Evolutionary conservation across 129 eudicot species (phyloP), one percentile per base, ranked within the genome.

Genomic region (Artemisia annua): DNA sequence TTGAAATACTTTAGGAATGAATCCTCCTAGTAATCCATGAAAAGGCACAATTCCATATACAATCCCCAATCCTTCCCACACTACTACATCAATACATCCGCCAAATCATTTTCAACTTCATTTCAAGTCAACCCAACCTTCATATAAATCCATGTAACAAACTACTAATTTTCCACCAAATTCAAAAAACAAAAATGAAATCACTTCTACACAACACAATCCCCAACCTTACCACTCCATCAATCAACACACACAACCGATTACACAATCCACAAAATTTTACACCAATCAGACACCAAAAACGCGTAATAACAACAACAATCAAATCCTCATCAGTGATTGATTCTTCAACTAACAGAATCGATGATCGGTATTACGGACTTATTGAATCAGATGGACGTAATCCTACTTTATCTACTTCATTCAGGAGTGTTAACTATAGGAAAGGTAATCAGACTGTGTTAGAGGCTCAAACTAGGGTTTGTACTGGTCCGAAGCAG

Each of bases 391-490:
- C 22, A 20, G 22, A 20, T 1, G 22, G 22, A 20, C 22, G 0
- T 20, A 20, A 20, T 20, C 22, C 22, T 20, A 20, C 22, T 20
- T 20, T 20, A 20, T 20, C 22, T 1, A 1, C 0, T 1, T 20
- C 22, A 20, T 20, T 20, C 1, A 20, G 22, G 22, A 20, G 22
- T 20, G 22, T 20, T 20, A 20, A 20, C 1, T 20, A 1, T 20
- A 20, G 22, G 22, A 20, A 20, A 20, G 1, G 22, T 17, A 95
- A 95, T 78, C 94, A 78, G 80, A 90, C 96, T 43, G 96, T 95
- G 63, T 75, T 20, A 20, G 22, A 20, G 22, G 22, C 22, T 20
- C 1, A 20, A 1, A 20, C 22, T 1, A 20, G 22, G 22, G 22
- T 20, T 20, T 20, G 22, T 20, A 20, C 22, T 20, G 22, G 22